Conservation (phyloP, 108 stramenopile genomes). For the Fragilaria crotonensis region DNA sequence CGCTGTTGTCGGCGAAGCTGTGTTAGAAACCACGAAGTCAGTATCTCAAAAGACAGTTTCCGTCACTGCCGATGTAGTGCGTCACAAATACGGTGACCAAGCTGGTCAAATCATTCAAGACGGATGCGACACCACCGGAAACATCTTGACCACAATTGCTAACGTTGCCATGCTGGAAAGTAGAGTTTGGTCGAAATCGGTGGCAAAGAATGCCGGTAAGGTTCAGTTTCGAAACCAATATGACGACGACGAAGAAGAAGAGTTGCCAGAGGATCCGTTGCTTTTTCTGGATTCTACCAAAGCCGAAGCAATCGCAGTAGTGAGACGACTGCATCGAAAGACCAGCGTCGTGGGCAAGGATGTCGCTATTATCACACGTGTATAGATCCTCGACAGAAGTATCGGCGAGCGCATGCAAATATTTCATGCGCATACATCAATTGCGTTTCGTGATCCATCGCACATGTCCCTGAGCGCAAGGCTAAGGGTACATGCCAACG, state of each 20-base stretch:
- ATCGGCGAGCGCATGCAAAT: too few relatives aligned
- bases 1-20: slow-evolving; percentile 33
- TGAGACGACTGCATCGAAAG: background rate
- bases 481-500: too few relatives aligned
- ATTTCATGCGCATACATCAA: too few relatives aligned
- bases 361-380: background rate
- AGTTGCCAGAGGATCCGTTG: background rate
- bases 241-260: background rate
- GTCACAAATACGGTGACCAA: slow-evolving; percentile 34
- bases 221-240: slow-evolving; percentile 14
- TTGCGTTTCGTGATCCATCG: too few relatives aligned
- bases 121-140: slow-evolving; percentile 25
- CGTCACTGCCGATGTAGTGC: slow-evolving; percentile 29
- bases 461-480: too few relatives aligned
- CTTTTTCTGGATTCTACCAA: background rate
- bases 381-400: too few relatives aligned
- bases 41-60: slow-evolving; percentile 16
- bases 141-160: slow-evolving; percentile 22
- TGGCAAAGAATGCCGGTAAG: slow-evolving; percentile 25
- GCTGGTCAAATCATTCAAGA: slow-evolving; percentile 31
- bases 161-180: slow-evolving; percentile 15
- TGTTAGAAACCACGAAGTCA: slow-evolving; percentile 20
- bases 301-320: background rate
- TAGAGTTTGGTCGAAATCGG: slow-evolving; percentile 13
- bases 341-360: background rate